A percentile compares a stretch with the other conserved stretches of the same genome.
Conservation (phyloP, 805 yeast species). For the Candida cerambycidarum region DNA sequence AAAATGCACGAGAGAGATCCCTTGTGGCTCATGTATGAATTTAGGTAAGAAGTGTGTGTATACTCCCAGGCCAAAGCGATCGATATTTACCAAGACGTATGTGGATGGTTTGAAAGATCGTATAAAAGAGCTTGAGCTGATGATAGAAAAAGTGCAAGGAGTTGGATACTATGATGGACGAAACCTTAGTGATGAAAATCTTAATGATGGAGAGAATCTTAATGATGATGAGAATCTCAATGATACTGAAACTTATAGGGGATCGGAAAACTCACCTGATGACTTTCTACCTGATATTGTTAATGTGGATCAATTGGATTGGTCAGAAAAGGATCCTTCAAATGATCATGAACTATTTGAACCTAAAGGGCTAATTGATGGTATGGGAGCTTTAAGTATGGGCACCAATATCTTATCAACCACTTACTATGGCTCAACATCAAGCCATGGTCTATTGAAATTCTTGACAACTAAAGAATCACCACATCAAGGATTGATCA, state of each 20-base stretch:
- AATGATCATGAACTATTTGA: background rate
- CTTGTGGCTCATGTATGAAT: constrained; percentile 12
- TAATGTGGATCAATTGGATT: constrained; percentile 9
- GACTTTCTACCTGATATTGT: constrained; percentile 9
- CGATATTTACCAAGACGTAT: constrained; percentile 9
- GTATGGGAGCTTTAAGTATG: constrained; percentile 15
- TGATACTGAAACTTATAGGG: background rate
- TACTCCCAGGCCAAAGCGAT: constrained; percentile 10
- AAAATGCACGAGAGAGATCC: constrained; percentile 14
- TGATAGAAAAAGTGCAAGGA: background rate
- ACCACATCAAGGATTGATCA: background rate
- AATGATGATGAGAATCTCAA: background rate
- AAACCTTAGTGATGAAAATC: too few relatives aligned
- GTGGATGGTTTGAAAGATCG: background rate
- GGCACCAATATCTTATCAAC: constrained; percentile 3
- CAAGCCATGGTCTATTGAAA: constrained; percentile 12
- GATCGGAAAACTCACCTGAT: background rate
- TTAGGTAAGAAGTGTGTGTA: constrained; percentile 12
- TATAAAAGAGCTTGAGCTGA: background rate
- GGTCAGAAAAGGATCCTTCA: background rate
- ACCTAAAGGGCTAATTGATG: constrained; percentile 9
- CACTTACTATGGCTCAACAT: constrained; percentile 13
- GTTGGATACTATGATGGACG: too few relatives aligned
- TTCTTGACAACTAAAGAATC: background rate
- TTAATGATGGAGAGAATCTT: background rate